Conservation (phyloP, 2,329 filamentous ascomycete species). For the Magnaporthiopsis rhizophila region DNA sequence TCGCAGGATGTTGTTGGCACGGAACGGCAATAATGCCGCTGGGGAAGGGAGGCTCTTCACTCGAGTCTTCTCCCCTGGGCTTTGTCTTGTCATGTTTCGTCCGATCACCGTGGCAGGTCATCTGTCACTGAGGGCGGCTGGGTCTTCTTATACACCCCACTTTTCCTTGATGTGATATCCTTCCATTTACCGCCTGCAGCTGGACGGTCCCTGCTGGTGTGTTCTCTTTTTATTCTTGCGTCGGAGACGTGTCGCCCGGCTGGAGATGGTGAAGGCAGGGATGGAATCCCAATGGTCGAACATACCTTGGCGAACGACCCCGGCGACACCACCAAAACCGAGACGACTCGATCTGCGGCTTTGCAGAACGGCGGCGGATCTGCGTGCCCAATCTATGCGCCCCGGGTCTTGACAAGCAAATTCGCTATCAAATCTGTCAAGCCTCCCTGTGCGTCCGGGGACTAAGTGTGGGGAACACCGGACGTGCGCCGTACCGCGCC, state of each 20-base stretch:
- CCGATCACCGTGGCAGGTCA: neutral
- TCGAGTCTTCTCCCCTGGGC: too few species aligned
- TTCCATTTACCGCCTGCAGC: neutral
- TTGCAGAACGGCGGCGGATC: too few species aligned
- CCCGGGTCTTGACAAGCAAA: neutral
- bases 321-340: too few species aligned
- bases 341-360: too few species aligned
- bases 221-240: neutral
- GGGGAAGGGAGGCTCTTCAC: too few species aligned
- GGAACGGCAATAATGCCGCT: neutral
- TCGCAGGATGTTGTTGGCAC: neutral
- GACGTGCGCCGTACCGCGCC: neutral
- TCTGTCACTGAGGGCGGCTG: neutral
- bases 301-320: neutral
- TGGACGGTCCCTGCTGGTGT: neutral
- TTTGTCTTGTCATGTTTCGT: neutral
- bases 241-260: neutral
- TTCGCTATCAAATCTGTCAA: neutral
- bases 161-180: neutral
- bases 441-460: too few species aligned
- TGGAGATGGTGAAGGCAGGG: neutral
- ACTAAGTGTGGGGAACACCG: neutral
- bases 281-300: neutral
- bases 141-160: neutral
- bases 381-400: neutral